phyloP scores from a whole-genome alignment of 2,329 filamentous ascomycete species.

The Fusarium clavum region DNA sequence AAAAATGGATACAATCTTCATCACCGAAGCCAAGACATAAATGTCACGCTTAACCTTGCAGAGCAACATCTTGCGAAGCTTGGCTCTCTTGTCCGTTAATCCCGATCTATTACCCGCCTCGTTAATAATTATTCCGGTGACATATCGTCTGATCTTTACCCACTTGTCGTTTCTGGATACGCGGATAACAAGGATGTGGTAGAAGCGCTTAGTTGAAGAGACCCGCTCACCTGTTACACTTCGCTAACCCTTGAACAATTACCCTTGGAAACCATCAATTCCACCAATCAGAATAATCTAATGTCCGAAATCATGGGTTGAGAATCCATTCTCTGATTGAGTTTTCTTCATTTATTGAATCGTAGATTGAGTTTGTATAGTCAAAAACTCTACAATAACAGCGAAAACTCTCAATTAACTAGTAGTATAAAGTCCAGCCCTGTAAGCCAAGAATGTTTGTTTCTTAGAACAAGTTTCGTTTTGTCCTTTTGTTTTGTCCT shows the following conservation, averaged over 20 bases:
- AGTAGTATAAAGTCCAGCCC: neutral
- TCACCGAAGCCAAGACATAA: neutral
- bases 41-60: neutral
- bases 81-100: neutral
- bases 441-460: neutral
- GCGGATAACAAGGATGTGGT: neutral
- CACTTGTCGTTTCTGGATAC: neutral
- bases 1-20: neutral
- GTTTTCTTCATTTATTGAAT: neutral
- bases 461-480: conserved; percentile 7
- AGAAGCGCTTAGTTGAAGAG: neutral
- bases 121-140: conserved; percentile 3
- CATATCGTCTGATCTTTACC: conserved; percentile 23
- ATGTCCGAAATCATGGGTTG: neutral
- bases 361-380: conserved; percentile 10
- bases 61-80: neutral
- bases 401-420: too few species aligned
- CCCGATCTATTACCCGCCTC: neutral
- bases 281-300: conserved; percentile 32
- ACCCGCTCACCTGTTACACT: conserved; percentile 45
- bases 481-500: neutral
- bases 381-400: neutral
- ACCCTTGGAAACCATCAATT: conserved; percentile 35
- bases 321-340: conserved; percentile 9
- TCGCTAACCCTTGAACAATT: neutral